A percentile compares a stretch with the other conserved stretches of the same genome.
Conservation (phyloP, 495 filamentous ascomycete species). For the Parachaetomium inaequale region DNA sequence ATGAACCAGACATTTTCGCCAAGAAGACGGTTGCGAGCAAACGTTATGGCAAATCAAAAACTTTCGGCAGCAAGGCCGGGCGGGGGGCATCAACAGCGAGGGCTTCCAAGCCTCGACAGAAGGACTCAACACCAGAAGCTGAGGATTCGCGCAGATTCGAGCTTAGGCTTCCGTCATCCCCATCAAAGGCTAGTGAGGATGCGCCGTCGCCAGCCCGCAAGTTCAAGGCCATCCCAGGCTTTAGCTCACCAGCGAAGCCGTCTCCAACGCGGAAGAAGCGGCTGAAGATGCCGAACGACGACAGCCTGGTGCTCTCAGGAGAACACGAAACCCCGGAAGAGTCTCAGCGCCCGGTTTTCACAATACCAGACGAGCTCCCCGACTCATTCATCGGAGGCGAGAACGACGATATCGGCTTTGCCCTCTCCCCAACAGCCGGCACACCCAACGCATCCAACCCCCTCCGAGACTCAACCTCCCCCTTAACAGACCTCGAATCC, state of each 20-base stretch:
- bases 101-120: conserved; percentile 1
- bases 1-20: background rate
- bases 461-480: background rate
- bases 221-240: background rate
- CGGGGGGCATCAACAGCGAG: background rate
- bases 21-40: background rate
- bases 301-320: background rate
- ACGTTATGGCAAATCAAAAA: background rate
- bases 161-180: background rate
- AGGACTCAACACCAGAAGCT: background rate
- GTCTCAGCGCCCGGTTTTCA: conserved; percentile 13
- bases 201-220: conserved; percentile 3
- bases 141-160: background rate
- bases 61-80: background rate
- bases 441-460: background rate
- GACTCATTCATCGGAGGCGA: conserved; percentile 2
- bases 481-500: conserved; percentile 17
- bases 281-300: background rate
- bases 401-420: background rate
- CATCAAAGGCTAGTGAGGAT: background rate
- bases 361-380: conserved; percentile 18
- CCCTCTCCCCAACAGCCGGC: background rate
- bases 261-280: conserved; percentile 10
- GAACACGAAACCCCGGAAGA: background rate
- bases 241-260: background rate